phyloP scores from a whole-genome alignment of 164 flowering plant species.

The Tinospora cordifolia region DNA sequence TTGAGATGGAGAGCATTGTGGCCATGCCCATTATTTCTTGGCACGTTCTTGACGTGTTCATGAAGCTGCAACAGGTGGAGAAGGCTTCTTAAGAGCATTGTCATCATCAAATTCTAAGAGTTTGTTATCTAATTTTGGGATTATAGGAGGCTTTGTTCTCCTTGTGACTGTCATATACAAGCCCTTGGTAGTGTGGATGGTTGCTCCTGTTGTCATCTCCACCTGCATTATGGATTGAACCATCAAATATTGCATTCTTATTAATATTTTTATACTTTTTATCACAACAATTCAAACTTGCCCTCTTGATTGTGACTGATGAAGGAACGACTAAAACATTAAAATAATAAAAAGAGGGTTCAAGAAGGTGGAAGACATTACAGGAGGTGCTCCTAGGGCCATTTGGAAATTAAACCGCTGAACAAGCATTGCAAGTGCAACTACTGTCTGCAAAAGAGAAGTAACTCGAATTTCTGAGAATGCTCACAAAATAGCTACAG shows the following conservation, averaged over 20 bases:
- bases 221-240: conserved; percentile 43
- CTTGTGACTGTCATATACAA: conserved; percentile 74
- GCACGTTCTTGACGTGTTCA: background rate
- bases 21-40: background rate
- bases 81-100: conserved; percentile 10
- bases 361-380: conserved; percentile 24
- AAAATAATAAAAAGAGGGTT: background rate
- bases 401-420: conserved; percentile 74
- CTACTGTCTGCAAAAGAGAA: conserved; percentile 45
- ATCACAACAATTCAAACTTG: background rate
- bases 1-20: background rate
- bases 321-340: background rate
- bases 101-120: conserved; percentile 23
- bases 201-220: conserved; percentile 88
- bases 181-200: conserved; percentile 93
- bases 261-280: background rate
- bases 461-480: too few species aligned
- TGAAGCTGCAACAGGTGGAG: conserved; percentile 17
- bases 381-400: conserved; percentile 86
- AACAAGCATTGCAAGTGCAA: conserved; percentile 85
- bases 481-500: too few species aligned
- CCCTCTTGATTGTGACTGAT: background rate
- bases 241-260: background rate
- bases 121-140: conserved; percentile 44
- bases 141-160: conserved; percentile 48